Evolutionary conservation across 108 stramenopile genomes (phyloP).

Genomic region (Discostella stelligeroides): DNA sequence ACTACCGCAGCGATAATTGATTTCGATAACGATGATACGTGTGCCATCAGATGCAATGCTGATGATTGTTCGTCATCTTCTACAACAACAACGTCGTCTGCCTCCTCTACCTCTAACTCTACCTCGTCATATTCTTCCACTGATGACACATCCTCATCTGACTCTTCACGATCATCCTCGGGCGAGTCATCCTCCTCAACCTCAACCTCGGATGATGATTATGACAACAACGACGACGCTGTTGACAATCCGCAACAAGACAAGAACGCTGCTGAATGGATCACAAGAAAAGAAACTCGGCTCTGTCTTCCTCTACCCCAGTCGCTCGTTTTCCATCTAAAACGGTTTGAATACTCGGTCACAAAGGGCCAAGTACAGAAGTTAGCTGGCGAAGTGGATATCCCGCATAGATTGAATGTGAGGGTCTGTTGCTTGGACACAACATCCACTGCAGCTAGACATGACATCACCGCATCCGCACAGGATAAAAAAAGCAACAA

Average conservation of each 20-base stretch:
- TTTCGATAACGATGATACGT: too few relatives aligned
- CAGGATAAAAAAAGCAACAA: too few relatives aligned
- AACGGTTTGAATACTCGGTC: slow-evolving; percentile 37
- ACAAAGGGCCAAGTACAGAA: slow-evolving; percentile 30
- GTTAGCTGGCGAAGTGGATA: slow-evolving; percentile 14
- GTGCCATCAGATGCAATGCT: too few relatives aligned
- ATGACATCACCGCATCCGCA: too few relatives aligned
- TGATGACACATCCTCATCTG: slow-evolving; percentile 16
- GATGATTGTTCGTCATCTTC: too few relatives aligned
- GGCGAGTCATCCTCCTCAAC: not conserved
- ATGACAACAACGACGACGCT: too few relatives aligned
- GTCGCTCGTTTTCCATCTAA: slow-evolving; percentile 45
- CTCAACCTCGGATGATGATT: not conserved
- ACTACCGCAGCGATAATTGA: too few relatives aligned
- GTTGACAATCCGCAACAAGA: not conserved
- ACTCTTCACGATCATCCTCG: slow-evolving; percentile 3
- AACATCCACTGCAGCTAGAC: not conserved
- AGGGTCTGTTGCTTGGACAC: slow-evolving; percentile 24
- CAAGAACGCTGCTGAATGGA: slow-evolving; percentile 23
- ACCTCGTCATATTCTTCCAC: slow-evolving; percentile 17
- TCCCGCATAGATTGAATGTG: slow-evolving; percentile 35
- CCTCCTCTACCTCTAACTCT: slow-evolving; percentile 12
- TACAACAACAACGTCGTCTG: not conserved
- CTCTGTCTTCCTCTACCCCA: slow-evolving; percentile 38
- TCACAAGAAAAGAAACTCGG: slow-evolving; percentile 49